Percentiles rank a stretch among this genome's conserved stretches.
These are phyloP conservation scores for Platanus orientalis DNA, from an alignment of 164 flowering plant genomes.

Conservation along the genomic window DNA sequence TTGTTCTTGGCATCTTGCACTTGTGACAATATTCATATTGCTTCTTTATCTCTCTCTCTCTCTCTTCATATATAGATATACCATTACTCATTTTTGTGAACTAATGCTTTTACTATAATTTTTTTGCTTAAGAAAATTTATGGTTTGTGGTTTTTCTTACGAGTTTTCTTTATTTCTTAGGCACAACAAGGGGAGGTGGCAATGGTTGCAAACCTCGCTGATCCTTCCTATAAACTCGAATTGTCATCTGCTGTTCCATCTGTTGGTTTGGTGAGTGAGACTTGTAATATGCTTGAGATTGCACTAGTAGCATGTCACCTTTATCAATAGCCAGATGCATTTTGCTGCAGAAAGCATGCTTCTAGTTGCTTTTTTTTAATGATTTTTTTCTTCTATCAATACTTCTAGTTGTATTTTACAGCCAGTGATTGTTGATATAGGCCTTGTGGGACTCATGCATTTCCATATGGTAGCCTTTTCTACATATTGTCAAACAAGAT, in stretches of 20 bases:
- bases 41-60: too few species aligned
- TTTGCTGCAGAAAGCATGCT: neutral
- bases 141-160: neutral
- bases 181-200: constrained; percentile 77
- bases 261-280: constrained; percentile 59
- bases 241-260: constrained; percentile 75
- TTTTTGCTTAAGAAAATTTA: neutral
- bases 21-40: too few species aligned
- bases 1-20: too few species aligned
- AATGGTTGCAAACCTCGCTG: constrained; percentile 56
- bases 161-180: constrained; percentile 19
- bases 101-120: neutral
- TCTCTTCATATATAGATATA: too few species aligned
- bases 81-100: neutral
- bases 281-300: constrained; percentile 3
- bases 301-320: too few species aligned
- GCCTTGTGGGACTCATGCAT: neutral
- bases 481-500: neutral
- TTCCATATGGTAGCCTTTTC: neutral
- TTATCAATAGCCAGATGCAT: too few species aligned
- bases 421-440: neutral
- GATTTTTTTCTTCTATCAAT: too few species aligned
- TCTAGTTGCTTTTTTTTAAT: neutral
- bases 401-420: constrained; percentile 3
- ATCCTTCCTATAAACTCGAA: constrained; percentile 67